phyloP scores from a whole-genome alignment of 306 rosid species.

The Cajanus cajan region DNA sequence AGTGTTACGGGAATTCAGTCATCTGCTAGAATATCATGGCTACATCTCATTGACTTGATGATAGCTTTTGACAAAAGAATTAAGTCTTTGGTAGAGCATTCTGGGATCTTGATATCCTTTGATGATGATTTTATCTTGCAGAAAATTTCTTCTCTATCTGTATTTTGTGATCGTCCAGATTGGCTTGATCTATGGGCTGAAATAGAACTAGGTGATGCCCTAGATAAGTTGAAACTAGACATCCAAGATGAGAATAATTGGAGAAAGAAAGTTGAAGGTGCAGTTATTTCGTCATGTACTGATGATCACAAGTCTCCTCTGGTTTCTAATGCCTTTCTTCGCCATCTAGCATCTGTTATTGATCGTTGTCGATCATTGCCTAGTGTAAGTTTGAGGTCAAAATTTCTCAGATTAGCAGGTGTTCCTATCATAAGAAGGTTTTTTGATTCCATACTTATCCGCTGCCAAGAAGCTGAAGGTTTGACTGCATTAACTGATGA shows the following conservation, averaged over 20 bases:
- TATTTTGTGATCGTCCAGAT: slow-evolving; percentile 86
- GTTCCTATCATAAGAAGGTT: slow-evolving; percentile 56
- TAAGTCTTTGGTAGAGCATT: slow-evolving; percentile 68
- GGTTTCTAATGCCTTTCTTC: slow-evolving; percentile 59
- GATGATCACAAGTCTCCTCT: slow-evolving; percentile 83
- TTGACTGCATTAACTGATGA: slow-evolving; percentile 81
- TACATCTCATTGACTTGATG: slow-evolving; percentile 92
- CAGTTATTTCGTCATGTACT: slow-evolving; percentile 44
- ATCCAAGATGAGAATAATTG: slow-evolving; percentile 67
- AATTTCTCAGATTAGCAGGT: slow-evolving; percentile 73
- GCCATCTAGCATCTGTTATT: slow-evolving; percentile 56
- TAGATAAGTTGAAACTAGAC: slow-evolving; percentile 61
- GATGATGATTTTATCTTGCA: slow-evolving; percentile 57
- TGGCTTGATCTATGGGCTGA: slow-evolving; percentile 98
- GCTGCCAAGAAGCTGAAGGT: slow-evolving; percentile 99
- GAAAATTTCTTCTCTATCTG: slow-evolving; percentile 69
- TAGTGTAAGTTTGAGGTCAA: slow-evolving; percentile 53
- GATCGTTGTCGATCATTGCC: slow-evolving; percentile 82
- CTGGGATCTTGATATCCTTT: slow-evolving; percentile 67
- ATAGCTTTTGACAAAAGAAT: slow-evolving; percentile 87
- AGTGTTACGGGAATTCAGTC: slow-evolving; percentile 41
- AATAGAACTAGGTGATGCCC: slow-evolving; percentile 71
- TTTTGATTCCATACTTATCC: slow-evolving; percentile 56
- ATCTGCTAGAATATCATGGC: slow-evolving; percentile 69
- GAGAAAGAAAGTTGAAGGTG: slow-evolving; percentile 63